phyloP scores from a whole-genome alignment of 1,284 basidiomycete genomes.

The Sporisorium iseilematis-ciliati region DNA sequence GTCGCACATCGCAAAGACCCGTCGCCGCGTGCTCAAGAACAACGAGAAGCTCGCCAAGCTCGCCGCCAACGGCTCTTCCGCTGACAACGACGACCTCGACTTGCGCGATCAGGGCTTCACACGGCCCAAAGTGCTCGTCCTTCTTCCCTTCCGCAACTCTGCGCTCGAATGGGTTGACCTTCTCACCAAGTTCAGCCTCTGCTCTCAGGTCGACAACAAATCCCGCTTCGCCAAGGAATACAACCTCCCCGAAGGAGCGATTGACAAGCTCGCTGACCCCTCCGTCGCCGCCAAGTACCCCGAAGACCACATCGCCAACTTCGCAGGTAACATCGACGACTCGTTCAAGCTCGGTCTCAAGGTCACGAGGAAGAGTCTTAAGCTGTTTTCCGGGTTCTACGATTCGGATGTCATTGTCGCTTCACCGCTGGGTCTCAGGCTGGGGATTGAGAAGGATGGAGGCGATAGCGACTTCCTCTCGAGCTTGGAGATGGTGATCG shows the following conservation, averaged over 20 bases:
- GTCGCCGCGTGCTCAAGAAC: constrained; percentile 91
- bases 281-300: constrained; percentile 78
- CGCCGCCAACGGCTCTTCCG: constrained; percentile 70
- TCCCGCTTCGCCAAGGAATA: constrained; percentile 86
- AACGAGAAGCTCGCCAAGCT: constrained; percentile 81
- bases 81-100: constrained; percentile 44
- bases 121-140: constrained; percentile 89
- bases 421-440: constrained; percentile 89
- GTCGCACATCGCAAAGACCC: constrained; percentile 77
- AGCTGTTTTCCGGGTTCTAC: constrained; percentile 89
- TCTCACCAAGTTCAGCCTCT: constrained; percentile 51
- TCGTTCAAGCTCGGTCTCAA: constrained; percentile 93
- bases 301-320: constrained; percentile 89
- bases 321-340: constrained; percentile 97
- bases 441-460: constrained; percentile 91
- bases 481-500: constrained; percentile 91
- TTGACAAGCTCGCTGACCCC: constrained; percentile 81
- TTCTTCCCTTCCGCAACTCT: constrained; percentile 90
- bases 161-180: constrained; percentile 79
- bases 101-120: constrained; percentile 94
- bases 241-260: constrained; percentile 80
- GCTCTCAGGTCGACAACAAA: constrained; percentile 74
- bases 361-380: constrained; percentile 87
- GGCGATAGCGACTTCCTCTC: constrained; percentile 86
- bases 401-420: constrained; percentile 91